Percentiles rank a stretch among this genome's conserved stretches.
phyloP scores from a whole-genome alignment of 169 alveolate species.

The Neospora caninum region DNA sequence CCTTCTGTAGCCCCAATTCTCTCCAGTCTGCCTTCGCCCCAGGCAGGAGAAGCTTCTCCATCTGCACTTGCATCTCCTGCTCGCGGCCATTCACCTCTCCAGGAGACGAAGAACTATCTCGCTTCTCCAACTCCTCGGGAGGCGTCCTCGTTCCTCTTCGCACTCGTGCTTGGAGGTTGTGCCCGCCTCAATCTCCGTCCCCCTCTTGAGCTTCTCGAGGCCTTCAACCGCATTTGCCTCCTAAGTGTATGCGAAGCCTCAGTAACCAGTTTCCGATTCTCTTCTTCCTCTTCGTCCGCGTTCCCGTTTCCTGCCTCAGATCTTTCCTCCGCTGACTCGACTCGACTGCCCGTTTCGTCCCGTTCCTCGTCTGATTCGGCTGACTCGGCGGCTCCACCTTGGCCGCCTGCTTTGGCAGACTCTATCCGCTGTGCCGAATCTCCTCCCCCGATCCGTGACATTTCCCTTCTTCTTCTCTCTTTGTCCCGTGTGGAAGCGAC shows the following conservation, averaged over 20 bases:
- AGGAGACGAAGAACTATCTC: too few relatives aligned
- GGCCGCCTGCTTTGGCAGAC: background rate
- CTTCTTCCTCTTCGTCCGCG: background rate
- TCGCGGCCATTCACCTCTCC: background rate
- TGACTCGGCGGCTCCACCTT: background rate
- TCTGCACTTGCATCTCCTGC: background rate
- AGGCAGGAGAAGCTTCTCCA: background rate
- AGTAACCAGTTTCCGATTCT: background rate
- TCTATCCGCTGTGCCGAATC: background rate
- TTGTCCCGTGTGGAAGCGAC: background rate
- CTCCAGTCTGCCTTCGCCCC: background rate
- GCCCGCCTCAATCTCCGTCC: slow-evolving; percentile 14
- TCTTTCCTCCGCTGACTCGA: too few relatives aligned
- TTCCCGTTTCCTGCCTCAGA: background rate
- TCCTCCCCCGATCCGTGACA: background rate
- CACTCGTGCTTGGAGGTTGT: background rate
- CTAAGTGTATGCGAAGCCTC: too few relatives aligned
- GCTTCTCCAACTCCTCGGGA: too few relatives aligned
- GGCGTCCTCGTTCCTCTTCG: background rate
- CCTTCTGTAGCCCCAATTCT: background rate
- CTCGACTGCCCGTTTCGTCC: too few relatives aligned
- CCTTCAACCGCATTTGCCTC: background rate
- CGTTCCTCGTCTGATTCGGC: too few relatives aligned
- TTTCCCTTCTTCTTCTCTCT: background rate
- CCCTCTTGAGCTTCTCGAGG: background rate